A percentile compares a stretch with the other conserved stretches of the same genome.
phyloP scores from a whole-genome alignment of 2,329 filamentous ascomycete genomes.

The Exophiala sp. region DNA sequence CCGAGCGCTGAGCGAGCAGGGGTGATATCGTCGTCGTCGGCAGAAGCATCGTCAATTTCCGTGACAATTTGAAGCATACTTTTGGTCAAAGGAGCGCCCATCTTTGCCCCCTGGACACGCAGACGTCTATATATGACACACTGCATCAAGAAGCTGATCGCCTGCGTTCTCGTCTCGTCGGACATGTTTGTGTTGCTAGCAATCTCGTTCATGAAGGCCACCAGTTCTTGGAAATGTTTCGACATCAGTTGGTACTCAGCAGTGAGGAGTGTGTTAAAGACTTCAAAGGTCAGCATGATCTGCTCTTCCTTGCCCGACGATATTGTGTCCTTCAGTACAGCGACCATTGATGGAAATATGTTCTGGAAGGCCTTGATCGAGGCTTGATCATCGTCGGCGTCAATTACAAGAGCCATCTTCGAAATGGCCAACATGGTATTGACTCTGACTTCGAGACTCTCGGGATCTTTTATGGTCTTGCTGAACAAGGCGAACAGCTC shows the following conservation, averaged over 20 bases:
- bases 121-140: conserved; percentile 87
- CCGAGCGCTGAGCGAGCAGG: conserved; percentile 81
- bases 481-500: conserved; percentile 80
- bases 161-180: conserved; percentile 83
- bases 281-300: conserved; percentile 86
- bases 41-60: conserved; percentile 62
- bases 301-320: conserved; percentile 79
- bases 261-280: conserved; percentile 91
- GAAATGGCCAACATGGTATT: conserved; percentile 92
- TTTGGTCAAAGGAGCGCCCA: conserved; percentile 81
- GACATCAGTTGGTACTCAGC: conserved; percentile 83
- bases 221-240: conserved; percentile 80
- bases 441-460: conserved; percentile 87
- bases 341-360: conserved; percentile 82
- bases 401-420: conserved; percentile 79
- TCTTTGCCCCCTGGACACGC: conserved; percentile 86
- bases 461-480: conserved; percentile 82
- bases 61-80: conserved; percentile 86
- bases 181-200: conserved; percentile 71
- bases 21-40: conserved; percentile 79
- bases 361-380: conserved; percentile 72
- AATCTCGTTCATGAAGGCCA: conserved; percentile 91
- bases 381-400: conserved; percentile 77
- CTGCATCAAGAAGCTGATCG: conserved; percentile 90
- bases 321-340: conserved; percentile 80